Percentiles rank a stretch among this genome's conserved stretches.
These are phyloP conservation scores for Yarrowia sp. DNA, from an alignment of 805 yeast species.

Conservation along the genomic window DNA sequence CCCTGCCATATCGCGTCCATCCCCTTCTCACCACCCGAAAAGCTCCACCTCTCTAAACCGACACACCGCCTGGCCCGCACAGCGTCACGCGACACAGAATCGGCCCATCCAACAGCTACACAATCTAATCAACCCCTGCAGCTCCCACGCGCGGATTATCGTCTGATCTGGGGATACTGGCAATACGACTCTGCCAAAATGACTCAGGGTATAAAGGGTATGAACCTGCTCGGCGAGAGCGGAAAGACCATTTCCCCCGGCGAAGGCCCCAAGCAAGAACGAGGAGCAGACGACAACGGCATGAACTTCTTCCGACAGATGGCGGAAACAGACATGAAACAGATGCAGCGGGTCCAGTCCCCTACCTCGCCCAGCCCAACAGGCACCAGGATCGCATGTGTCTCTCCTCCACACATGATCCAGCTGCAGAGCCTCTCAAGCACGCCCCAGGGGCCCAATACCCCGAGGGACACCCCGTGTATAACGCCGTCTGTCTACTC, in stretches of 20 bases:
- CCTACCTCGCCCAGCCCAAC: not conserved
- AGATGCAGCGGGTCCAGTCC: not conserved
- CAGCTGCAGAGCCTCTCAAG: not conserved
- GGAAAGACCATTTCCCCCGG: not conserved
- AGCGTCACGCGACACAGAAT: not conserved
- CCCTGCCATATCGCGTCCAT: not conserved
- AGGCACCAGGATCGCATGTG: not conserved
- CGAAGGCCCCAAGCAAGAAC: too few relatives aligned
- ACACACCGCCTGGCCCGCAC: too few relatives aligned
- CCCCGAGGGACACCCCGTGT: not conserved
- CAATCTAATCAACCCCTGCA: conserved; percentile 26
- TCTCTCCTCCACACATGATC: conserved; percentile 9
- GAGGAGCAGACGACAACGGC: not conserved
- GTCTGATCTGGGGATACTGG: not conserved
- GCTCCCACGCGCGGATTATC: conserved; percentile 14
- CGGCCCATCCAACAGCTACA: not conserved
- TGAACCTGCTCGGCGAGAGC: not conserved
- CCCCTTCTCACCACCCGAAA: not conserved
- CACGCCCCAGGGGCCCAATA: not conserved
- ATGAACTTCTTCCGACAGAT: not conserved
- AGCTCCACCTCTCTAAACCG: too few relatives aligned
- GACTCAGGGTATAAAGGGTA: conserved; percentile 14
- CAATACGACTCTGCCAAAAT: not conserved
- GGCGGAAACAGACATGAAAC: not conserved
- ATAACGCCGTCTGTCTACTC: conserved; percentile 1